Base-by-base conservation (phyloP, 202 grass and related monocot genomes). In the Panicum hallii region DNA sequence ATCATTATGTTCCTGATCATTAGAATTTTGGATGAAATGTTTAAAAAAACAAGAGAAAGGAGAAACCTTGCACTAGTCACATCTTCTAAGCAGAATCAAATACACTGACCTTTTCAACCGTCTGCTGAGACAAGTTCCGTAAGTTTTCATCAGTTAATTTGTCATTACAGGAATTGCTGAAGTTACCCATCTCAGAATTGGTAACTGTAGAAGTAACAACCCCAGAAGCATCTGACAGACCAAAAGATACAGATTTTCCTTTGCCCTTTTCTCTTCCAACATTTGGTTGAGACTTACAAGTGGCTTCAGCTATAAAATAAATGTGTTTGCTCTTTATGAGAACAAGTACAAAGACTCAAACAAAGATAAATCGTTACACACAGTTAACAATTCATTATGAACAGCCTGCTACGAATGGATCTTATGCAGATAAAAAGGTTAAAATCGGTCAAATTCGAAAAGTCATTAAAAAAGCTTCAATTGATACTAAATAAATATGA, bases 241-340 rank as follows among this genome's bases (percentile, higher is more conserved):
- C 19, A 92, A 94, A 94, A 43, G 82, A 88, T 70, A 94, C 82
- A 58, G 75, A 90, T 84, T 90, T 92, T 36, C 56, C 67, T 81
- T 87, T 90, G 49, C 63, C 45, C 23, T 88, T 83, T 87, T 79
- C 78, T 55, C 19, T 65, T 57, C 52, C 41, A 77, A 22, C 44
- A 42, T 63, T 82, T 74, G 79, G 76, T 88, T 66, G 76, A 81
- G 86, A 84, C 69, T 86, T 82, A 38, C 28, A 73, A 58, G 47
- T 56, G 11, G 30, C 32, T 83, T 76, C 71, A 67, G 19, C 87
- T 85, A 85, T 26, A 86, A 71, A 73, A 78, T n/a, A 78, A 64
- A 80, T 64, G 36, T 36, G 28, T 41, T 78, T 44, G 56, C 10
- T 43, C 32, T n/a, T 63, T 70, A 86, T 70, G 34, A 88, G 83